Evolutionary conservation across 2,329 filamentous ascomycete species (phyloP), one percentile per base, ranked within the genome.

Genomic region (Colletotrichum phormii): DNA sequence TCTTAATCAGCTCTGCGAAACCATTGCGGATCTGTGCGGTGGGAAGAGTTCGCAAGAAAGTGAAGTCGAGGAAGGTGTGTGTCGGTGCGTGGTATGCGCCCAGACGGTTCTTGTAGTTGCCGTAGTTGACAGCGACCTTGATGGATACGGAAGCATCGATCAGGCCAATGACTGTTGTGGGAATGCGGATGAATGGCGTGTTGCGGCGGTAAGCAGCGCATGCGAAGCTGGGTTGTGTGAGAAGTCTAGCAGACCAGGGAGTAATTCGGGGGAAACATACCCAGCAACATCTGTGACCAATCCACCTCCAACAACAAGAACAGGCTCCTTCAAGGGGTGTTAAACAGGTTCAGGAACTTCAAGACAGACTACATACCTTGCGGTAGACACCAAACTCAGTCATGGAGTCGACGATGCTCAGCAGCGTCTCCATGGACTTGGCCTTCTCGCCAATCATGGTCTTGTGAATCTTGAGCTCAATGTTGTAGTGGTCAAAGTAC

Each of bases 81-180:
- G 90, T 86, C 0, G 92, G 92, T 0, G 92, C 92, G 77, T 94
- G 92, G 79, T 94, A 94, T 4, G 92, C 92, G 33, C 92, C 92
- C 0, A 94, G 87, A 13, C 91, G 87, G 82, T 94, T 94, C 86
- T 94, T 94, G 85, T 93, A 93, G 80, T 91, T 90, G 79, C 91
- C 91, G 77, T 94, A 93, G 84, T 94, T 94, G 77, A 94, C 92
- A 13, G 91, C 92, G n/a, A 94, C 92, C 79, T 94, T 94, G 85
- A 94, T 94, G 46, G 90, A 92, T 63, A 94, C 92, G 22, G 91
- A 93, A 3, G 92, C 92, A 78, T 94, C 92, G 73, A 94, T 94
- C 60, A 94, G 85, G 11, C 92, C 92, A 78, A 94, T 94, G 75
- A 94, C 90, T 0, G 92, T 94, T 0, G 92, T 94, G 1, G 92